Evolutionary conservation across 2,329 filamentous ascomycete species (phyloP).

Genomic region (Cryoendolithus antarcticus): DNA sequence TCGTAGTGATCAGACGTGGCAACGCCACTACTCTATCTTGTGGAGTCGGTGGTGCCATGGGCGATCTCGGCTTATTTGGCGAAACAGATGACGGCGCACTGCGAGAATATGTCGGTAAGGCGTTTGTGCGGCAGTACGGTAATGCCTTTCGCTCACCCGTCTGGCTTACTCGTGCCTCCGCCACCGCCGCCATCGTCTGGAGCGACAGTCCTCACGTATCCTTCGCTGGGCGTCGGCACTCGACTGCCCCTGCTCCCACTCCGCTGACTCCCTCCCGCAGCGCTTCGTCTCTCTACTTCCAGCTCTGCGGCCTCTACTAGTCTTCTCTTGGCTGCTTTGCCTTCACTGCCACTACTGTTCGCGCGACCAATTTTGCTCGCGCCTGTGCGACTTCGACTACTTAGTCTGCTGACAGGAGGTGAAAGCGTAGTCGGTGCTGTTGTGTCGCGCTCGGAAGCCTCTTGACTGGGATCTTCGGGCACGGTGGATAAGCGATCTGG

Average conservation of each 20-base stretch:
- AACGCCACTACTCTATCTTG: neutral
- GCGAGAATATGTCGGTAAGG: neutral
- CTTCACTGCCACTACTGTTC: constrained; percentile 13
- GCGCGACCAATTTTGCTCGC: constrained; percentile 4
- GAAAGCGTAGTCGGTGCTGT: constrained; percentile 2
- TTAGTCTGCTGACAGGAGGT: constrained; percentile 16
- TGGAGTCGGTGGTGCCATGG: neutral
- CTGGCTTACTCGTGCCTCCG: neutral
- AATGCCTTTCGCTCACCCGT: too few relatives aligned
- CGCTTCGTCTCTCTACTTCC: constrained; percentile 10
- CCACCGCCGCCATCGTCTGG: neutral
- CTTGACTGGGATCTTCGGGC: constrained; percentile 14
- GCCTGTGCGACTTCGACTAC: constrained; percentile 7
- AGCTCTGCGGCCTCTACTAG: constrained; percentile 22
- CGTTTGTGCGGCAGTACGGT: neutral
- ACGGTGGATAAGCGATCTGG: constrained; percentile 22
- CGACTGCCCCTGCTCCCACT: constrained; percentile 12
- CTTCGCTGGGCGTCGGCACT: constrained; percentile 18
- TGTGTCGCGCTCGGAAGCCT: constrained; percentile 10
- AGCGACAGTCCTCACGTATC: constrained; percentile 14
- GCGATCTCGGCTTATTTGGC: neutral
- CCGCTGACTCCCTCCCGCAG: neutral
- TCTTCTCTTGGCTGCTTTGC: constrained; percentile 23
- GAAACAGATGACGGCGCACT: neutral
- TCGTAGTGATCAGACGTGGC: too few relatives aligned